Base-by-base conservation (phyloP, 805 yeast species). In the Saccharomycopsis synnaedendra region DNA sequence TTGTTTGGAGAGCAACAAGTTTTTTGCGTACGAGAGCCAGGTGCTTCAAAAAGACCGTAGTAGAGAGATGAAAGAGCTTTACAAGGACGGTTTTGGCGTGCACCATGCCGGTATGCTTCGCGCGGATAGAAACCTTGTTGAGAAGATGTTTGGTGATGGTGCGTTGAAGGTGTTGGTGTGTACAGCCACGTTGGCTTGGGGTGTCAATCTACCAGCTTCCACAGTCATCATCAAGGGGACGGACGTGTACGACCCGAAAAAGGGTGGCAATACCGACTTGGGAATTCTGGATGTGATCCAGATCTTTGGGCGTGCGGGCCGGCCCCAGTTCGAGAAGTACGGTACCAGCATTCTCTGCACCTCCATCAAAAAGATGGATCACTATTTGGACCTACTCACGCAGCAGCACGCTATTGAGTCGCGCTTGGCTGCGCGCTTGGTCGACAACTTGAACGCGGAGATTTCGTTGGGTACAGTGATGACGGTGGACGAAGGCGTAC, bases 101-200 rank as follows among this genome's bases (percentile, higher is more conserved):
- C 99, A 93, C 63, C 97, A 93, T 66, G 99, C 99, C 0, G 99
- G 99, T 57, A 82, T 93, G 94, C 67, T 87, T 31, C 71, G 98
- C 54, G 67, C 88, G 0, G 99, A 93, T 59, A 75, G 99, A 58
- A 89, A 88, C 58, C 60, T 88, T 45, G 82, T 94, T 0, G 98
- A 94, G 58, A 82, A 80, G 59, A 75, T 90, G 82, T 93, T 93
- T 60, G 70, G 80, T 32, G 68, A 71, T 32, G 97, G 98, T 39
- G 84, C 88, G 0, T 82, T 93, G 53, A 85, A 82, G 51, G 97
- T 93, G 0, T 67, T 93, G 11, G 84, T 95, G 58, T 88, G 96
- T 72, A 93, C 99, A 3, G 95, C 98, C 0, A 93, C 99, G 0
- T 74, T 93, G 50, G 99, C 99, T 0, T 93, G 99, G 99, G 99